Percentiles rank a stretch among this genome's conserved stretches.
Conservation (phyloP, 768 basidiomycete genomes). For the Dictyophora rubrovolvata region DNA sequence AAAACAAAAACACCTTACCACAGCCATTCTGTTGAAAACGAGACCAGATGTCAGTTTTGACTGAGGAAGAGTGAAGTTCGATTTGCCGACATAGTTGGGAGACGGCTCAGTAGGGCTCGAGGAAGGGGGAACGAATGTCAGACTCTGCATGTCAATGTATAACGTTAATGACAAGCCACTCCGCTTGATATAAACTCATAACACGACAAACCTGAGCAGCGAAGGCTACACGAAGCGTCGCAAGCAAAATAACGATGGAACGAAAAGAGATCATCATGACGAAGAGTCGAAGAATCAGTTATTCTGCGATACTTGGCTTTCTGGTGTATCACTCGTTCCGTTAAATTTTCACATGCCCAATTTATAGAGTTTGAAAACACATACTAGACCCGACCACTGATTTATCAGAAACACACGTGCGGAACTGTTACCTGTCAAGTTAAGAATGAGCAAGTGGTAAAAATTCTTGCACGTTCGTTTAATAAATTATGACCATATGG, state of each 20-base stretch:
- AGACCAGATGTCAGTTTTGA: conserved; percentile 28
- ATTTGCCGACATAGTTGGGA: conserved; percentile 30
- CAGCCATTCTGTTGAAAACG: conserved; percentile 32
- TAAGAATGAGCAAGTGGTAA: too few relatives aligned
- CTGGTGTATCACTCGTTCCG: not conserved
- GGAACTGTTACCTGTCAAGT: too few relatives aligned
- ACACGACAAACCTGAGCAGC: not conserved
- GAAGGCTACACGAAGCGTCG: not conserved
- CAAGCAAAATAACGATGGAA: not conserved
- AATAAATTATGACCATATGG: not conserved
- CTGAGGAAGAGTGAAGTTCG: conserved; percentile 34
- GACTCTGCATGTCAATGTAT: not conserved
- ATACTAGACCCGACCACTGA: too few relatives aligned
- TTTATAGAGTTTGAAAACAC: not conserved
- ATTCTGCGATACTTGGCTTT: not conserved
- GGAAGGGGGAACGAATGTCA: not conserved
- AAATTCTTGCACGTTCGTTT: not conserved
- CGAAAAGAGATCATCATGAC: not conserved
- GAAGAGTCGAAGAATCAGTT: not conserved
- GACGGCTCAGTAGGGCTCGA: conserved; percentile 16
- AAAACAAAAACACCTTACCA: not conserved
- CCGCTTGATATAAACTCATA: too few relatives aligned
- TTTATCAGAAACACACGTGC: too few relatives aligned
- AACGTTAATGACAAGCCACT: too few relatives aligned
- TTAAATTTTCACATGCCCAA: not conserved